These are phyloP conservation scores for Inga laurina DNA, from an alignment of 306 rosid genomes.

Conservation along the genomic window DNA sequence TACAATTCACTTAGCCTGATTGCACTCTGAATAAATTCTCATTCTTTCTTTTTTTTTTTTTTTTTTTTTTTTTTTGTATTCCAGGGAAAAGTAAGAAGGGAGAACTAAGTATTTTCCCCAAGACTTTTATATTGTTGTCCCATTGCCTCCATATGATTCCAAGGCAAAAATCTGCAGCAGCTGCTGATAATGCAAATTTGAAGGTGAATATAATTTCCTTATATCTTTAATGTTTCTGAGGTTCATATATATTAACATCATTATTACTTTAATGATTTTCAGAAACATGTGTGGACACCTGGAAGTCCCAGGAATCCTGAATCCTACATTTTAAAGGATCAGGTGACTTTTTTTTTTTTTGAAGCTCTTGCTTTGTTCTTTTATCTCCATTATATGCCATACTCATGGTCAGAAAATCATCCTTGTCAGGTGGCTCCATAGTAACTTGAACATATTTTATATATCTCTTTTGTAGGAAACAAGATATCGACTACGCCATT, in stretches of 20 bases:
- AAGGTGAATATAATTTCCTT: not conserved
- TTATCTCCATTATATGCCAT: not conserved
- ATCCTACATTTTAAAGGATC: slow-evolving; percentile 46
- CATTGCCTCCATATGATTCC: slow-evolving; percentile 48
- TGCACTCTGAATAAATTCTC: not conserved
- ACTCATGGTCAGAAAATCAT: not conserved
- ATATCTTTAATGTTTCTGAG: not conserved
- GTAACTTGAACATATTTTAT: not conserved
- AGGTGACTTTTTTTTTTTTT: slow-evolving; percentile 37
- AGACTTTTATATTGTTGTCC: slow-evolving; percentile 11
- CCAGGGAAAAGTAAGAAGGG: slow-evolving; percentile 21
- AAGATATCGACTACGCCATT: slow-evolving; percentile 80
- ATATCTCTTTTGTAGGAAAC: slow-evolving; percentile 63
- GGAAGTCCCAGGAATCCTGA: slow-evolving; percentile 19
- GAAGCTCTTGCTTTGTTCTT: slow-evolving; percentile 7
- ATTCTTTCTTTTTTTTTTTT: not conserved
- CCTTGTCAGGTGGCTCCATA: not conserved
- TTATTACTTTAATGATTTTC: not conserved
- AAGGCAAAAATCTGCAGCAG: slow-evolving; percentile 6
- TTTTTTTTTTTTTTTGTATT: too few species aligned
- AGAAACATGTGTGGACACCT: slow-evolving; percentile 11
- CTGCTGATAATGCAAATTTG: slow-evolving; percentile 8
- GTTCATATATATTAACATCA: not conserved
- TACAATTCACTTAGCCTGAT: not conserved
- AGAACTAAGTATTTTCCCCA: slow-evolving; percentile 4